A percentile compares a stretch with the other conserved stretches of the same genome.
phyloP scores from a whole-genome alignment of 2,329 filamentous ascomycete genomes.

The Xylaria sp. region DNA sequence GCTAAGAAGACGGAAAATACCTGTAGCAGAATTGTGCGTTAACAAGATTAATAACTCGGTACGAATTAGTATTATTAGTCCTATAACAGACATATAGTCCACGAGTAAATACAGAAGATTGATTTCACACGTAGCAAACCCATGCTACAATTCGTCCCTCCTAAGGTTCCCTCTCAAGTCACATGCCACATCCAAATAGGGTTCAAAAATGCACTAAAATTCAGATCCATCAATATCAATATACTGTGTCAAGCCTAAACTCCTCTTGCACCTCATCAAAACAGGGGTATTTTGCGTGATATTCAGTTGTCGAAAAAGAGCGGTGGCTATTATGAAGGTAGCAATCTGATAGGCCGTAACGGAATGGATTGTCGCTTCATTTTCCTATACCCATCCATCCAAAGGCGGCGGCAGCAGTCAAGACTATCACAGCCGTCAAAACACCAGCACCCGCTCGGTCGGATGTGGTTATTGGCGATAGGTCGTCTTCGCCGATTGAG shows the following conservation, averaged over 20 bases:
- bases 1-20: neutral
- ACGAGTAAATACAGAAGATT: neutral
- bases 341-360: neutral
- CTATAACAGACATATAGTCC: neutral
- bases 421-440: slow-evolving; percentile 59
- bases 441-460: slow-evolving; percentile 62
- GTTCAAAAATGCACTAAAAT: slow-evolving; percentile 2
- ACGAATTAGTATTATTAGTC: neutral
- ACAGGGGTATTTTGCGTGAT: slow-evolving; percentile 29
- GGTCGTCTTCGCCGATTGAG: slow-evolving; percentile 49
- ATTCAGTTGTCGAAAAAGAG: neutral
- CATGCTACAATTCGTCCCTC: neutral
- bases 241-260: slow-evolving; percentile 20
- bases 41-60: too few species aligned
- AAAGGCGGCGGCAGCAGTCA: slow-evolving; percentile 55
- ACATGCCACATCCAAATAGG: slow-evolving; percentile 17
- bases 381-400: slow-evolving; percentile 59
- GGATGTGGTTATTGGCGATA: slow-evolving; percentile 55
- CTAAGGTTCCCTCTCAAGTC: neutral
- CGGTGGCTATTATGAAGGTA: neutral
- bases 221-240: slow-evolving; percentile 7
- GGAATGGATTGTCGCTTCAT: neutral
- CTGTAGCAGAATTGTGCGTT: too few species aligned
- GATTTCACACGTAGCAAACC: neutral
- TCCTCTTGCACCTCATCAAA: slow-evolving; percentile 26